phyloP scores from a whole-genome alignment of 495 filamentous ascomycete species.

The Bacidia rubella region DNA sequence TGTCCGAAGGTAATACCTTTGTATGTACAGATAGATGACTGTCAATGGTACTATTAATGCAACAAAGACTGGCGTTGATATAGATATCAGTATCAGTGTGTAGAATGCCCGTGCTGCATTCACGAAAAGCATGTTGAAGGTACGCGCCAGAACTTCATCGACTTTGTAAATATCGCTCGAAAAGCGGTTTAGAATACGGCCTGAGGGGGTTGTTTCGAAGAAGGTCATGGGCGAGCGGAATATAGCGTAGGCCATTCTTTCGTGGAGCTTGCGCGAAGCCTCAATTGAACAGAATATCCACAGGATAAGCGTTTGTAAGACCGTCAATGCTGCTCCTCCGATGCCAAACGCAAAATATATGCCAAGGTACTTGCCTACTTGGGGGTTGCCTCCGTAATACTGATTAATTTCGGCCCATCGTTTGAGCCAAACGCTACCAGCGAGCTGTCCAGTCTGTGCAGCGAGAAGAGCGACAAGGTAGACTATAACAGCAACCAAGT shows the following conservation, averaged over 20 bases:
- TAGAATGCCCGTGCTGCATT: constrained; percentile 76
- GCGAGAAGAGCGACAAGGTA: constrained; percentile 67
- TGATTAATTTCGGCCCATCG: constrained; percentile 74
- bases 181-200: constrained; percentile 91
- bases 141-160: constrained; percentile 85
- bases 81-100: constrained; percentile 73
- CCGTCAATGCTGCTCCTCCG: constrained; percentile 73
- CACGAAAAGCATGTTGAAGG: constrained; percentile 87
- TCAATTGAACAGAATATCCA: constrained; percentile 99
- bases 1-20: constrained; percentile 92
- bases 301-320: constrained; percentile 84
- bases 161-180: constrained; percentile 94
- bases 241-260: constrained; percentile 95
- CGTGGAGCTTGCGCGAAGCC: constrained; percentile 91
- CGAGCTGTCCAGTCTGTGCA: constrained; percentile 67
- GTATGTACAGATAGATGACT: constrained; percentile 79
- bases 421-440: constrained; percentile 86
- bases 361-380: constrained; percentile 81
- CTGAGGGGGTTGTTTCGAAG: constrained; percentile 97
- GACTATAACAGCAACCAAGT: constrained; percentile 65
- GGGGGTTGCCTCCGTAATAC: constrained; percentile 47
- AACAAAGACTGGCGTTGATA: constrained; percentile 68
- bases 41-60: constrained; percentile 67
- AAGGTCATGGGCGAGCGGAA: constrained; percentile 98
- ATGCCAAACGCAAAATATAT: constrained; percentile 90